Percentiles rank a stretch among this genome's conserved stretches.
Evolutionary conservation across 1,284 basidiomycete species (phyloP).

Genomic region (Mycocalia duriaeana): DNA sequence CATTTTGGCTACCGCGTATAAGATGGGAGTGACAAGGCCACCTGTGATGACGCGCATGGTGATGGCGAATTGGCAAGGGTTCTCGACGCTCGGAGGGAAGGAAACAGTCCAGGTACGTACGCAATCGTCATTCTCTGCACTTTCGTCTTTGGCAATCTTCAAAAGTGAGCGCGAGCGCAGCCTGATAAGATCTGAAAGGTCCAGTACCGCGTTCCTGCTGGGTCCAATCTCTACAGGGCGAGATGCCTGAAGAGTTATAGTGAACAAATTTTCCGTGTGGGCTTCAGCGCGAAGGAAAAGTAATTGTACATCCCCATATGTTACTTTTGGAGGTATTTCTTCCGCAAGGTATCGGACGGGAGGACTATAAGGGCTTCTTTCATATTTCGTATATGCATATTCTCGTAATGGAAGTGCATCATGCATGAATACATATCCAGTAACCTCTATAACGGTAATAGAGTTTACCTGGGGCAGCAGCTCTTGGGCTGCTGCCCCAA

Average conservation of each 20-base stretch:
- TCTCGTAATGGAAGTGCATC: conserved; percentile 54
- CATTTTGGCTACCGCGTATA: not conserved
- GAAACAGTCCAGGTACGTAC: conserved; percentile 67
- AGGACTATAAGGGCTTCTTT: conserved; percentile 41
- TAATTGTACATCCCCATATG: no score
- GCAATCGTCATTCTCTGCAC: conserved; percentile 55
- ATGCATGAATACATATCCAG: conserved; percentile 48
- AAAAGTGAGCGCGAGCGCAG: conserved; percentile 36
- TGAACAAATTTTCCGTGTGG: conserved; percentile 39
- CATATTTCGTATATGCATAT: conserved; percentile 21
- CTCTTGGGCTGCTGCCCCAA: conserved; percentile 40
- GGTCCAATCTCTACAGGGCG: conserved; percentile 39
- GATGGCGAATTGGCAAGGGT: conserved; percentile 30
- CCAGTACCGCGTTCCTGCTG: conserved; percentile 52
- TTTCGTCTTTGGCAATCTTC: conserved; percentile 41
- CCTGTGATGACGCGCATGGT: conserved; percentile 43
- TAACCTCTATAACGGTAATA: conserved; percentile 44
- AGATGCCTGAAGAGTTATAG: conserved; percentile 41
- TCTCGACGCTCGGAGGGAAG: conserved; percentile 16
- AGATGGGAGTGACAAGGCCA: conserved; percentile 2
- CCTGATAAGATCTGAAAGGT: conserved; percentile 45
- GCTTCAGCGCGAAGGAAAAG: conserved; percentile 31
- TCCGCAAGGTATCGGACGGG: conserved; percentile 50
- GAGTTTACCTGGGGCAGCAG: conserved; percentile 55
- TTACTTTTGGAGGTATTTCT: conserved; percentile 30